Evolutionary conservation across 208 protist genomes (phyloP).

Genomic region (Endotrypanum monterogeii): DNA sequence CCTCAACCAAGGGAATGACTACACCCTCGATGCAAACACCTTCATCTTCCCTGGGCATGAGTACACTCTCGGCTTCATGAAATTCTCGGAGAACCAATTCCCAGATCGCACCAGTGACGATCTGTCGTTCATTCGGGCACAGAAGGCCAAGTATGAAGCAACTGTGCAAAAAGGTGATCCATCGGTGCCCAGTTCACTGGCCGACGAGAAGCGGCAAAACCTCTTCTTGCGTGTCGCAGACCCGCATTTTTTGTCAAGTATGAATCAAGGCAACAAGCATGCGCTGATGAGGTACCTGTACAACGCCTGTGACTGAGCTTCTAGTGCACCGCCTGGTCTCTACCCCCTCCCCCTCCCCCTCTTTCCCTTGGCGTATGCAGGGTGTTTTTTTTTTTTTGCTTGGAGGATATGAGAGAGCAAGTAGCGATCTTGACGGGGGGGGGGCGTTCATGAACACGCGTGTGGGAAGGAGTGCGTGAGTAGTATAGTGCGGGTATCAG

Average conservation of each 20-base stretch:
- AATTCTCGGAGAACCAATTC: constrained; percentile 50
- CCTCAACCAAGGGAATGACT: constrained; percentile 38
- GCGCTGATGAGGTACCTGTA: constrained; percentile 79
- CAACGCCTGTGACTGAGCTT: constrained; percentile 72
- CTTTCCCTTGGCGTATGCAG: no score
- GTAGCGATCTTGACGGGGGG: no score
- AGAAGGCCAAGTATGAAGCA: constrained; percentile 48
- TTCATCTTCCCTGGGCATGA: constrained; percentile 90
- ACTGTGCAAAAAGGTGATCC: constrained; percentile 48
- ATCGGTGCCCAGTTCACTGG: constrained; percentile 79
- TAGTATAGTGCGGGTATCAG: no score
- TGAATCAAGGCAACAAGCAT: constrained; percentile 43
- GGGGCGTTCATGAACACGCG: no score
- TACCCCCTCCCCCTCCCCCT: no score
- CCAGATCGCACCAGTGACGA: constrained; percentile 24
- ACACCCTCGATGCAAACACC: constrained; percentile 48
- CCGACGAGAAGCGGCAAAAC: constrained; percentile 86
- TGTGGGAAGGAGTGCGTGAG: no score
- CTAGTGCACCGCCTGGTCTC: background rate
- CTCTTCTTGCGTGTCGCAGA: constrained; percentile 86
- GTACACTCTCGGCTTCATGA: constrained; percentile 86
- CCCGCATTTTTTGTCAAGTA: constrained; percentile 38
- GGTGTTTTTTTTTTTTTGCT: no score
- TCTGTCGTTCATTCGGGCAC: constrained; percentile 52
- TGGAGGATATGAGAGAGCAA: no score